These are phyloP conservation scores for Metarhizium anisopliae DNA, from an alignment of 2,329 filamentous ascomycete species.

Conservation along the genomic window DNA sequence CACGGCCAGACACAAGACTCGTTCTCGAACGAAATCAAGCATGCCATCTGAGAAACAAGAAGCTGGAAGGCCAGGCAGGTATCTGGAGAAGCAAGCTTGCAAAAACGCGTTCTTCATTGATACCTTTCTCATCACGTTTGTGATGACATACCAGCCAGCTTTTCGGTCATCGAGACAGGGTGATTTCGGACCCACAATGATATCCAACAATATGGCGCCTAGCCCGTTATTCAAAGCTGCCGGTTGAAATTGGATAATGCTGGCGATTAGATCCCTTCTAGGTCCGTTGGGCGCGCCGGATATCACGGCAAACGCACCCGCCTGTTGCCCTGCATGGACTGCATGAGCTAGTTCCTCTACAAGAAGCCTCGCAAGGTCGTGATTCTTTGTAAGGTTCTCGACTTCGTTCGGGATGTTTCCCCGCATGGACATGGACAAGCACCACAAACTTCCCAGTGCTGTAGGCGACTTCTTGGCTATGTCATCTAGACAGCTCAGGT, in stretches of 20 bases:
- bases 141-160: slow-evolving; percentile 60
- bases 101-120: slow-evolving; percentile 47
- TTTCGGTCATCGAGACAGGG: slow-evolving; percentile 52
- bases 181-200: slow-evolving; percentile 58
- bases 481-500: slow-evolving; percentile 57
- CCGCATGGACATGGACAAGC: slow-evolving; percentile 43
- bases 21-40: slow-evolving; percentile 52
- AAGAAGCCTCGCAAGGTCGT: slow-evolving; percentile 52
- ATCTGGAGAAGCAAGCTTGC: slow-evolving; percentile 41
- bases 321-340: slow-evolving; percentile 20
- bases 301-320: slow-evolving; percentile 34
- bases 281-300: slow-evolving; percentile 39
- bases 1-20: slow-evolving; percentile 38
- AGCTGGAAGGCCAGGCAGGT: slow-evolving; percentile 48
- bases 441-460: slow-evolving; percentile 65
- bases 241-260: slow-evolving; percentile 52
- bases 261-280: slow-evolving; percentile 47
- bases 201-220: slow-evolving; percentile 59
- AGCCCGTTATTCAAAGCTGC: slow-evolving; percentile 52
- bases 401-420: slow-evolving; percentile 41
- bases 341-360: slow-evolving; percentile 56
- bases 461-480: slow-evolving; percentile 54
- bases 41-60: slow-evolving; percentile 51
- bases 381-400: slow-evolving; percentile 47
- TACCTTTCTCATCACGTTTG: slow-evolving; percentile 32